Evolutionary conservation across 2,329 filamentous ascomycete genomes (phyloP).

Genomic region (Penicillium crustosum): DNA sequence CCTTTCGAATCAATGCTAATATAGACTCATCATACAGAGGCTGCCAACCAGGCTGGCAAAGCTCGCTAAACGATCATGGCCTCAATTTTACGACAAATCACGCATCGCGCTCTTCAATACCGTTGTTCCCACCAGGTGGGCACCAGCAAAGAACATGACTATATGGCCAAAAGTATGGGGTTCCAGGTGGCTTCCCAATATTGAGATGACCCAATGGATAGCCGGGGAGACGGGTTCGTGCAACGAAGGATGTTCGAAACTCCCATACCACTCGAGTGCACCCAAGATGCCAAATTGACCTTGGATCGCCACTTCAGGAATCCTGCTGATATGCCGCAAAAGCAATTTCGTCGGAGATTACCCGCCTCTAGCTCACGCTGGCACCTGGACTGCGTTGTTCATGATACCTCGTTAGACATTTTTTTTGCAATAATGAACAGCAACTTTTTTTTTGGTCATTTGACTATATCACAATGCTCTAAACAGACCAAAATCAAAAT

Average conservation of each 20-base stretch:
- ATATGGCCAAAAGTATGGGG: conserved; percentile 7
- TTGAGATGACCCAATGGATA: not conserved
- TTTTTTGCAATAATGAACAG: conserved; percentile 11
- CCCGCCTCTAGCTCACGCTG: conserved; percentile 5
- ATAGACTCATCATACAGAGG: conserved; percentile 37
- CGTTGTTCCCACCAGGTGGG: conserved; percentile 16
- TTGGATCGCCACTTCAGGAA: not conserved
- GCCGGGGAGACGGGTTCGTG: not conserved
- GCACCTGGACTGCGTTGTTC: conserved; percentile 6
- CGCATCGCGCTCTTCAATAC: conserved; percentile 19
- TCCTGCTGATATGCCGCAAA: not conserved
- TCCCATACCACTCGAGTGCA: not conserved
- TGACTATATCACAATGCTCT: not conserved
- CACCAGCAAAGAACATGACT: conserved; percentile 15
- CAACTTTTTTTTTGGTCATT: not conserved
- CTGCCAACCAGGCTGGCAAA: conserved; percentile 52
- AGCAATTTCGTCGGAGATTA: not conserved
- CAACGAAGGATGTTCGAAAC: not conserved
- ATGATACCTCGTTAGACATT: conserved; percentile 11
- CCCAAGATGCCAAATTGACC: not conserved
- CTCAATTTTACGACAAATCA: conserved; percentile 14
- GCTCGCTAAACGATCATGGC: conserved; percentile 41
- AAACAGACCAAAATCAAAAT: not conserved
- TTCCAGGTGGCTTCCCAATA: not conserved
- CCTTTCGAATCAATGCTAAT: conserved; percentile 12